Evolutionary conservation across 305 asterid genomes (phyloP).

Genomic region (Salvia sclarea): DNA sequence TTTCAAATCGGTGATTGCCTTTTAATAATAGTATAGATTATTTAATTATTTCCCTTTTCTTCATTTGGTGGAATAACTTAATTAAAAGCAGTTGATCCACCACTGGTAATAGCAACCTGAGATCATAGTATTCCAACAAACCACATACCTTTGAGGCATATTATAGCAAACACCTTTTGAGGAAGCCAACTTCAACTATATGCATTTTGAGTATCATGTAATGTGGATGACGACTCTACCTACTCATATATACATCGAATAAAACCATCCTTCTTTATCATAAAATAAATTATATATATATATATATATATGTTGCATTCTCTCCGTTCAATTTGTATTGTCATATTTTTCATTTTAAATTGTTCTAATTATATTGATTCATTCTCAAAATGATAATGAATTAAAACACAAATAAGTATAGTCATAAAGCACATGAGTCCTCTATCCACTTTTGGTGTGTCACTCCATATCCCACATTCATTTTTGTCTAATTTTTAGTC

Average conservation of each 20-base stretch:
- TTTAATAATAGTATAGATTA: no score
- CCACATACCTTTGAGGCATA: background rate
- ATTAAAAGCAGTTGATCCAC: background rate
- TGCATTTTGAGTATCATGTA: background rate
- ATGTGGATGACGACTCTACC: background rate
- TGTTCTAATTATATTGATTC: no score
- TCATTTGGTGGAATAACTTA: background rate
- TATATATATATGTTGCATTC: no score
- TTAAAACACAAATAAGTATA: no score
- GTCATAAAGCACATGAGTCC: no score
- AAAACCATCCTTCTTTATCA: background rate
- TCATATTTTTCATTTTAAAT: no score
- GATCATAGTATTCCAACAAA: background rate
- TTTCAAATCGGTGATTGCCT: no score
- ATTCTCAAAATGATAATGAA: no score
- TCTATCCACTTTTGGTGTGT: no score
- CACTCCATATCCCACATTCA: no score
- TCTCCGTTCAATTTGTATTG: no score
- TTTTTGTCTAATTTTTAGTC: no score
- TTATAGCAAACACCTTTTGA: background rate
- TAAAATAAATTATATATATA: background rate
- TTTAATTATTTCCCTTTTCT: background rate
- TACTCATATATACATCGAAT: background rate
- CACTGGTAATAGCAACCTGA: background rate
- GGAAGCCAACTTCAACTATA: background rate